These are phyloP conservation scores for Fraxinus velutina DNA, from an alignment of 305 asterid genomes.

Conservation along the genomic window DNA sequence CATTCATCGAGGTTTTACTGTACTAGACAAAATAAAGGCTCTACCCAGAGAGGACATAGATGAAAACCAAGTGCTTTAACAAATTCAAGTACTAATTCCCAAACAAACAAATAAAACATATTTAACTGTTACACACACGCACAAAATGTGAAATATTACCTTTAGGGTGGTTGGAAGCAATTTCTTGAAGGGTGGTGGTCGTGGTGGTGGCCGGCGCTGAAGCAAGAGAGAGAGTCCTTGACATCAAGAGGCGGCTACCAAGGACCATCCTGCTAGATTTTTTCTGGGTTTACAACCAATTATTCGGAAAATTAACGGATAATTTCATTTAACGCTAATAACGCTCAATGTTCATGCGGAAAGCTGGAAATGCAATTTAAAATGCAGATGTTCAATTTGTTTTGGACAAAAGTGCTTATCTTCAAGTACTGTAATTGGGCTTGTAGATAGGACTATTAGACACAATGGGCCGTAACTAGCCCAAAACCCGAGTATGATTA, in stretches of 20 bases:
- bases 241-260: constrained; percentile 42
- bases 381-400: neutral
- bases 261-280: constrained; percentile 34
- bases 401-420: neutral
- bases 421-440: neutral
- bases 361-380: neutral
- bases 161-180: constrained; percentile 59
- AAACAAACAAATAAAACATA: neutral
- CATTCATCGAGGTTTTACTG: neutral
- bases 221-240: constrained; percentile 43
- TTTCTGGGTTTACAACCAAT: neutral
- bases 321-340: neutral
- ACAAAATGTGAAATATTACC: constrained; percentile 29
- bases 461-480: neutral
- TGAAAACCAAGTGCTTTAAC: neutral
- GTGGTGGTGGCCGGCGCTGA: constrained; percentile 35
- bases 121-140: neutral
- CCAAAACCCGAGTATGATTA: neutral
- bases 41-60: neutral
- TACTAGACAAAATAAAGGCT: neutral
- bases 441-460: neutral
- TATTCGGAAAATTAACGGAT: neutral
- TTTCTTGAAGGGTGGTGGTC: constrained; percentile 49
- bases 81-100: neutral
- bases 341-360: neutral